Conservation (phyloP, 2,329 filamentous ascomycete species). For the Aspergillus caelatus region DNA sequence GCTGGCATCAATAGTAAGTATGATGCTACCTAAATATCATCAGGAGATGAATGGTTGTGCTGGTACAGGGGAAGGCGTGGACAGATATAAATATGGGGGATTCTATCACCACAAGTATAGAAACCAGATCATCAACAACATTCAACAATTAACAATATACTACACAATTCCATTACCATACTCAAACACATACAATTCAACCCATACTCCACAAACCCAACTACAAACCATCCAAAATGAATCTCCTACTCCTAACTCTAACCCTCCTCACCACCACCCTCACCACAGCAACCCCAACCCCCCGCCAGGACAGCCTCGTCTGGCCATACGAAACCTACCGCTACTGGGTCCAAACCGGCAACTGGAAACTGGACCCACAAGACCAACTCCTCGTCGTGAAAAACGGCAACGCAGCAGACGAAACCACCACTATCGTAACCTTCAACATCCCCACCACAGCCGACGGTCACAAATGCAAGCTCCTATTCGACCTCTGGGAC, state of each 20-base stretch:
- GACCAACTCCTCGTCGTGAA: conserved; percentile 28
- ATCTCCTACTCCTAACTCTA: conserved; percentile 1
- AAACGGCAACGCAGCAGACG: conserved; percentile 21
- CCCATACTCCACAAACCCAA: background rate
- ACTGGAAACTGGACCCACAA: conserved; percentile 24
- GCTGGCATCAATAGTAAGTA: background rate
- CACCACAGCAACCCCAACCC: conserved; percentile 1
- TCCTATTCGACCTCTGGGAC: conserved; percentile 27
- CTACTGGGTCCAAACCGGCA: conserved; percentile 25
- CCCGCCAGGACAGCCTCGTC: conserved; percentile 18
- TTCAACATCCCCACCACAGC: conserved; percentile 21
- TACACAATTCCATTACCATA: too few relatives aligned
- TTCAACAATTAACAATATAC: background rate
- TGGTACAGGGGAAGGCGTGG: background rate
- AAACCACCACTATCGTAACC: conserved; percentile 27
- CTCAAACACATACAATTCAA: background rate
- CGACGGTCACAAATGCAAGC: conserved; percentile 23
- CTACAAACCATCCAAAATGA: conserved; percentile 8
- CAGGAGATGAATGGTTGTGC: background rate
- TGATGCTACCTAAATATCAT: background rate
- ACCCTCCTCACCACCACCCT: conserved; percentile 14
- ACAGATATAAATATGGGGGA: background rate
- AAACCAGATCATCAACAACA: background rate
- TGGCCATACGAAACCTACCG: conserved; percentile 26
- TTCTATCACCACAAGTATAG: background rate